Conservation (phyloP, 441 rosid species). For the Codiaeum variegatum region DNA sequence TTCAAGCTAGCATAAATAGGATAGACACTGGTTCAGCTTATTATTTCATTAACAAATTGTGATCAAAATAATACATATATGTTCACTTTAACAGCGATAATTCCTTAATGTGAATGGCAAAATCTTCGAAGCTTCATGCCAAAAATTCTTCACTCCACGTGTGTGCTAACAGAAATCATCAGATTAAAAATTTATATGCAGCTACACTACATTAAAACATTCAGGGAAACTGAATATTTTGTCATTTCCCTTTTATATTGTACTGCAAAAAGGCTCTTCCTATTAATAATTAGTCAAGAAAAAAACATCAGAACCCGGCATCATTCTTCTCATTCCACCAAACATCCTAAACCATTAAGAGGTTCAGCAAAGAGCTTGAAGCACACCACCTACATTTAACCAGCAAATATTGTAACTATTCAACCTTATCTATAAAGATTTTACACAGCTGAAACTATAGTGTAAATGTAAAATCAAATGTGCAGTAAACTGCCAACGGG, state of each 20-base stretch:
- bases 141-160: not conserved
- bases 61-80: not conserved
- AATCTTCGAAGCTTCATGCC: not conserved
- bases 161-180: not conserved
- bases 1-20: not conserved
- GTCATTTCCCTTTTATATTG: not conserved
- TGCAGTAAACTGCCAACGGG: too few relatives aligned
- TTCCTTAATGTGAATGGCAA: not conserved
- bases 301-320: conserved; percentile 5
- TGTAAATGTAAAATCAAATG: not conserved
- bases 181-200: conserved; percentile 16
- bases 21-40: not conserved
- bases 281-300: not conserved
- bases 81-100: not conserved
- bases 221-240: not conserved
- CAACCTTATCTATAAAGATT: not conserved
- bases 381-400: conserved; percentile 6
- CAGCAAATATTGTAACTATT: conserved; percentile 1
- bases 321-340: not conserved
- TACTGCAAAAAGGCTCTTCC: conserved; percentile 1
- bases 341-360: not conserved
- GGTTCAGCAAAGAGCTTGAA: conserved; percentile 9
- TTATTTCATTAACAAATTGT: not conserved
- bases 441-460: not conserved
- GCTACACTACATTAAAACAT: not conserved